phyloP scores from a whole-genome alignment of 805 yeast genomes.

The Zygotorulaspora florentina region DNA sequence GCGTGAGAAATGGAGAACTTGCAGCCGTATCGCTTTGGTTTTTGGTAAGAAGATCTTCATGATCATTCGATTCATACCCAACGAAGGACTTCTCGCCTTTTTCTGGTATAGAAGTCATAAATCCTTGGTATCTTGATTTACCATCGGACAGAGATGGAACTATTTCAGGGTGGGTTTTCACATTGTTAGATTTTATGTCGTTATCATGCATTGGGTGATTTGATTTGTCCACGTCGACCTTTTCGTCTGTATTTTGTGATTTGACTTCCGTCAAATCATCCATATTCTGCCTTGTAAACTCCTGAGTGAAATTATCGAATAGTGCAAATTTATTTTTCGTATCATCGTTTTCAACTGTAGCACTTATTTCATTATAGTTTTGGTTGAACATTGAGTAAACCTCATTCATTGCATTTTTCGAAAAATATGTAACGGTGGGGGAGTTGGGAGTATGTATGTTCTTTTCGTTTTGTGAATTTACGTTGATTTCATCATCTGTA shows the following conservation, averaged over 20 bases:
- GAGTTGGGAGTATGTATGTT: constrained; percentile 43
- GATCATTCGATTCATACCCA: constrained; percentile 22
- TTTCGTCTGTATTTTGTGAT: constrained; percentile 4
- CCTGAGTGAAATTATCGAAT: constrained; percentile 37
- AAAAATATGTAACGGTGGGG: constrained; percentile 75
- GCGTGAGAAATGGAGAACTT: constrained; percentile 33
- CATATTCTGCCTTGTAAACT: constrained; percentile 31
- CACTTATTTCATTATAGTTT: constrained; percentile 19
- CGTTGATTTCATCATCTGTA: constrained; percentile 4
- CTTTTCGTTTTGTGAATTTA: background rate
- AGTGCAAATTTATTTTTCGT: constrained; percentile 26
- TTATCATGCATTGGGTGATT: background rate
- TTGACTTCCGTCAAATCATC: constrained; percentile 39
- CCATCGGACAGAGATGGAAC: background rate
- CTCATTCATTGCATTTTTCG: constrained; percentile 71
- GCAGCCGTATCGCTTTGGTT: constrained; percentile 12
- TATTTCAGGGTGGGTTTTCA: background rate
- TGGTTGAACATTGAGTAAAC: constrained; percentile 71
- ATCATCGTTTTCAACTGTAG: constrained; percentile 23
- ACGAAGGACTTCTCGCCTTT: constrained; percentile 19
- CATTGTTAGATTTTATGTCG: background rate
- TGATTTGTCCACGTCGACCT: background rate
- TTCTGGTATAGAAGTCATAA: constrained; percentile 32
- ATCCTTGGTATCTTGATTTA: constrained; percentile 15
- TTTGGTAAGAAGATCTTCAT: constrained; percentile 3